These are phyloP conservation scores for Juglanconis sp. DNA, from an alignment of 2,329 filamentous ascomycete species.

Conservation along the genomic window DNA sequence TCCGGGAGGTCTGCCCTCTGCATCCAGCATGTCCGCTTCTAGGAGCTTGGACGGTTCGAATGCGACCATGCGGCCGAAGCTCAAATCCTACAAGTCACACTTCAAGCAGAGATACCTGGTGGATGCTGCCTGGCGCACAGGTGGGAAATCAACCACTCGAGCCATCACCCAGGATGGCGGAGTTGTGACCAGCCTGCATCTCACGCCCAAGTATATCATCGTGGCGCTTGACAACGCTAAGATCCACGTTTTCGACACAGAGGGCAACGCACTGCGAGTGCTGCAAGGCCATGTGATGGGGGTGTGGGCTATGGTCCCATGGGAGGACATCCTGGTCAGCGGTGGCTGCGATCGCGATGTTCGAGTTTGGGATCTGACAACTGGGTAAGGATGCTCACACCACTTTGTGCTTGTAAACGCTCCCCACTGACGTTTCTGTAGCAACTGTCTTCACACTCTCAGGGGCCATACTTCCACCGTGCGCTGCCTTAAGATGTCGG, in stretches of 20 bases:
- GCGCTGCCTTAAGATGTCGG: conserved; percentile 95
- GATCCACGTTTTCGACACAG: conserved; percentile 95
- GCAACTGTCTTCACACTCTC: conserved; percentile 74
- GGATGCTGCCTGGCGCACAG: conserved; percentile 92
- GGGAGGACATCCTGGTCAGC: conserved; percentile 91
- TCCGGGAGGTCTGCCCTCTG: conserved; percentile 39
- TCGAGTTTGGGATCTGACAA: conserved; percentile 92
- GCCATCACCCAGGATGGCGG: conserved; percentile 96
- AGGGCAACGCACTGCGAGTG: conserved; percentile 83
- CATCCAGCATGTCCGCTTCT: conserved; percentile 35
- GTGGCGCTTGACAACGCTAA: conserved; percentile 97
- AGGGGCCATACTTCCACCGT: conserved; percentile 96
- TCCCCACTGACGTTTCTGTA: conserved; percentile 36
- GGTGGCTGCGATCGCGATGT: conserved; percentile 97
- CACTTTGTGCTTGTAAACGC: too few species aligned
- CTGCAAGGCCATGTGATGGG: conserved; percentile 97
- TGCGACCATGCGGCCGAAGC: conserved; percentile 52
- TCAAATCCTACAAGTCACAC: conserved; percentile 88
- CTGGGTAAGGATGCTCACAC: conserved; percentile 61
- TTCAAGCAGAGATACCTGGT: conserved; percentile 98
- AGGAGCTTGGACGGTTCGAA: conserved; percentile 55
- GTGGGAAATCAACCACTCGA: conserved; percentile 76
- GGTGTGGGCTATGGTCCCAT: conserved; percentile 99
- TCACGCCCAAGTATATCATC: conserved; percentile 95
- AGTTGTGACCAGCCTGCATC: conserved; percentile 90